phyloP scores from a whole-genome alignment of 2,329 filamentous ascomycete species.

The Cordyceps javanica region DNA sequence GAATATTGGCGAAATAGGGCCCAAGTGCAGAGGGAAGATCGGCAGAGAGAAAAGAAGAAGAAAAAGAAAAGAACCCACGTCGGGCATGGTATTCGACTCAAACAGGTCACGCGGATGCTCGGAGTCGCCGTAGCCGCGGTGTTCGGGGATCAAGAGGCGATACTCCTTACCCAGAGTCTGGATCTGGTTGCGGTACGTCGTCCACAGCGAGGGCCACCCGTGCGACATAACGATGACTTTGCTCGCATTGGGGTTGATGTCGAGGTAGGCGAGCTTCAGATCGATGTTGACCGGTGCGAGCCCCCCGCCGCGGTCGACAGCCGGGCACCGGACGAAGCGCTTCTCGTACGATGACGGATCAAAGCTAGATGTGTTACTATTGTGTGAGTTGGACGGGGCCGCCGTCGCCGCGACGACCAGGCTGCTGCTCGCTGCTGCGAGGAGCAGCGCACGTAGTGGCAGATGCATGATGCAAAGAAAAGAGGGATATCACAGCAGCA shows the following conservation, averaged over 20 bases:
- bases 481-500: too few species aligned
- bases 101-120: slow-evolving; percentile 8
- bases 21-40: background rate
- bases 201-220: slow-evolving; percentile 12
- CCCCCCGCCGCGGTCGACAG: slow-evolving; percentile 4
- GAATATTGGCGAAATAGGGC: too few species aligned
- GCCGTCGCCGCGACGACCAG: background rate
- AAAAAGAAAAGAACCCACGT: too few species aligned
- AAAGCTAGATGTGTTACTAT: background rate
- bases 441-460: too few species aligned
- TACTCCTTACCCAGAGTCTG: slow-evolving; percentile 10
- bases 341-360: slow-evolving; percentile 4
- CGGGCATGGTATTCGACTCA: slow-evolving; percentile 14
- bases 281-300: slow-evolving; percentile 3
- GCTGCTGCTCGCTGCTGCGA: too few species aligned
- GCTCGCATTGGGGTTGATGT: slow-evolving; percentile 10
- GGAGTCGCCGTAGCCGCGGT: slow-evolving; percentile 8
- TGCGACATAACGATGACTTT: slow-evolving; percentile 13
- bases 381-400: background rate
- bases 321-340: background rate
- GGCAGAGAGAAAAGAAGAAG: background rate
- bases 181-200: slow-evolving; percentile 13
- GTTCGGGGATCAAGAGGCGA: slow-evolving; percentile 8
- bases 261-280: slow-evolving; percentile 8
- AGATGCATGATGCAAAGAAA: too few species aligned